These are phyloP conservation scores for Ogataea siamensis DNA, from an alignment of 805 yeast species.

Conservation along the genomic window DNA sequence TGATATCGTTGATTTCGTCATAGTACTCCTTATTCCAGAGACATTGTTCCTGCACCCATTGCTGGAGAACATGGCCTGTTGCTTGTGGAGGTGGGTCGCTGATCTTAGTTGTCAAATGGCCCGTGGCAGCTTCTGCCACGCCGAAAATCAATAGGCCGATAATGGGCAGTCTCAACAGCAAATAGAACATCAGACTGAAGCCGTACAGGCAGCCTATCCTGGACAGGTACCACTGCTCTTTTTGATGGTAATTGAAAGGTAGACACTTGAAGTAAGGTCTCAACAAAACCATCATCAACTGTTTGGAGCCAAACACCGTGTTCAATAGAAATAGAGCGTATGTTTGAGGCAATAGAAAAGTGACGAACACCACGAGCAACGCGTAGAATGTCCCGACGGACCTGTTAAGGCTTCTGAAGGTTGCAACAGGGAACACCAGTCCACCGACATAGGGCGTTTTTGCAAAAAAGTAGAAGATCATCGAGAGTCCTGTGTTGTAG, in stretches of 20 bases:
- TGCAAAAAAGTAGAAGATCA: conserved; percentile 35
- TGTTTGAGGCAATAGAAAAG: conserved; percentile 37
- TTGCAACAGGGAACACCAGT: conserved; percentile 39
- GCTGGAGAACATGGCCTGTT: conserved; percentile 1
- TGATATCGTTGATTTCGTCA: conserved; percentile 16
- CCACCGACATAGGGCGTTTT: conserved; percentile 43
- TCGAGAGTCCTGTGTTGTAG: conserved; percentile 28
- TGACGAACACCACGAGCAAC: conserved; percentile 34
- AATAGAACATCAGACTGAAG: conserved; percentile 48
- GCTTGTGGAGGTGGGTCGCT: conserved; percentile 43
- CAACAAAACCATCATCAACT: conserved; percentile 45
- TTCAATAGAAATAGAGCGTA: conserved; percentile 39
- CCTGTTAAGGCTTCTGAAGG: conserved; percentile 43
- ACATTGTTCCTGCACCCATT: conserved; percentile 19
- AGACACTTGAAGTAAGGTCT: conserved; percentile 49
- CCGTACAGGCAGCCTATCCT: conserved; percentile 58
- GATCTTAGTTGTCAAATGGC: conserved; percentile 52
- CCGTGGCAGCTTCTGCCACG: conserved; percentile 52
- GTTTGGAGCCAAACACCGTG: conserved; percentile 46
- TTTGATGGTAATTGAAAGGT: conserved; percentile 42
- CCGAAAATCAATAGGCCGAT: conserved; percentile 49
- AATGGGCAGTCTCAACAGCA: conserved; percentile 43
- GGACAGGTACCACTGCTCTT: conserved; percentile 47
- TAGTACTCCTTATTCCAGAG: conserved; percentile 20
- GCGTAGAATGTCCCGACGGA: conserved; percentile 49